Evolutionary conservation across 2,329 filamentous ascomycete genomes (phyloP), one percentile per base, ranked within the genome.

Genomic region (Aspergillus fumigatus): DNA sequence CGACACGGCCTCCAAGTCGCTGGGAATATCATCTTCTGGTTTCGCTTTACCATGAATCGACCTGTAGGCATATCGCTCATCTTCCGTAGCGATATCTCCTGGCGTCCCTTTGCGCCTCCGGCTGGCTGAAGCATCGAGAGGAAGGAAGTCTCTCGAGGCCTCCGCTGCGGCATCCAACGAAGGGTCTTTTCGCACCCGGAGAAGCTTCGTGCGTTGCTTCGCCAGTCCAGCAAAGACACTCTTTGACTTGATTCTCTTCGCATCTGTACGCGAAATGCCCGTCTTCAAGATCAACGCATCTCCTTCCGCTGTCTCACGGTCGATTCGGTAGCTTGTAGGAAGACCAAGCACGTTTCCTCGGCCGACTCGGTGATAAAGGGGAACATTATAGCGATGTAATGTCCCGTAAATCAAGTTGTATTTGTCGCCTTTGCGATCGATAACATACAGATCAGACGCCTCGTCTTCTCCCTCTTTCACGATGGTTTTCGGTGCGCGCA

Each of bases 401-500:
- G 84, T 82, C 1, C 89, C 90, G 70, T 92, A 97, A 26, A 82
- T 82, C 48, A 88, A 72, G 62, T 94, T 91, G 50, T 91, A 81
- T 4, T 81, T 77, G 66, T 97, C 93, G 0, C 93, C 92, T 66
- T 85, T 86, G 45, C 79, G 84, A 72, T 97, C 93, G 52, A 89
- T 66, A 48, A 84, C 65, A 69, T 84, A 92, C 3, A 81, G 68
- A 27, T 68, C 66, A 4, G 62, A 54, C 6, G 45, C 56, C 23
- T 66, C 65, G 4, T 59, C 60, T 35, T 49, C 47, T n/a, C 50
- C 26, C 8, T 59, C 45, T 25, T 59, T 69, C 49, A 62, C 51
- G 51, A 38, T 11, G 48, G 51, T 55, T 14, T 57, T 56, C 48
- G 55, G 35, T n/a, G 43, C 23, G 17, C 58, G 51, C 29, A 45